Evolutionary conservation across 192 early-diverging fungal species (phyloP), one percentile per base, ranked within the genome.

Genomic region (Coemansia sp.): DNA sequence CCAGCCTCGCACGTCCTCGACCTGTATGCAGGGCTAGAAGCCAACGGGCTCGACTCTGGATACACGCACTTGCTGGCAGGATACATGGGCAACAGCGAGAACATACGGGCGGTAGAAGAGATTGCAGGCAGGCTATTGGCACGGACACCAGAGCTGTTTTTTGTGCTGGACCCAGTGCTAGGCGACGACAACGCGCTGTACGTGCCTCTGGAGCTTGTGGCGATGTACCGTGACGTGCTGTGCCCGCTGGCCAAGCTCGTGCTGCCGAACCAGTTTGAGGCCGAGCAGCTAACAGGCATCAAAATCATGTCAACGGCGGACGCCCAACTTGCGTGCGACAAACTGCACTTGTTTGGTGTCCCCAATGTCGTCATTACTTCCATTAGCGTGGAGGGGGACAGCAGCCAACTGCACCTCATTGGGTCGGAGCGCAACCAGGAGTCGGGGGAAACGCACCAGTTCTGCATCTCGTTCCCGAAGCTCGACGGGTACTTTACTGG

Each of bases 241-340:
- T 80, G 87, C 57, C 81, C 85, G 8, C 63, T 88, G 26, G 90
- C 93, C 19, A 78, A 90, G 34, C 66, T 94, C 10, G 72, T 93
- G n/a, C 93, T 92, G 15, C 95, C 95, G 0, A 98, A 98, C 72
- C 90, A 87, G 67, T 94, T 91, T 35, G 95, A 98, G 74, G 89
- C 90, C 21, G 89, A 92, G 85, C 60, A 83, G 46, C 83, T 95
- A 1, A 80, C 90, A 0, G 86, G 81, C 34, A 70, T 73, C 21
- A 76, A 66, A 10, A 84, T 91, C 21, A 53, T 41, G 8, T 72
- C 84, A 3, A 58, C 86, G 19, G 58, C 62, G 19, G 81, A 84
- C 35, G 88, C 86, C 17, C 43, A 74, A 15, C 53, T 79, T 14
- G 85, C 86, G 0, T 82, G 89, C 41, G 74, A 85, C 8, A 65